Conservation (phyloP, 768 basidiomycete species). For the Rhodotorula babjevae region DNA sequence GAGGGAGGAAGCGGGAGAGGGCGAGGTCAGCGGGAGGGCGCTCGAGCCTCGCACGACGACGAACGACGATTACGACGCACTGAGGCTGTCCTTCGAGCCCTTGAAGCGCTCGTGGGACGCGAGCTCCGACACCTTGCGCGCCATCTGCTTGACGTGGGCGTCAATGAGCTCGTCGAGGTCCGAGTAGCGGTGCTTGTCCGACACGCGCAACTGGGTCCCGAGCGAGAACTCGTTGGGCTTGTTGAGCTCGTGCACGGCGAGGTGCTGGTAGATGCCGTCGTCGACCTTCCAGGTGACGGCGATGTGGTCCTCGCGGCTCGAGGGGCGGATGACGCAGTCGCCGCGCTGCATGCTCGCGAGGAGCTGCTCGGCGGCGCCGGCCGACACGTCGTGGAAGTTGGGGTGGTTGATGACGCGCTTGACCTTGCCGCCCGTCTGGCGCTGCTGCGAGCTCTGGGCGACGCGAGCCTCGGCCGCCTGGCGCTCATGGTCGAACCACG, state of each 20-base stretch:
- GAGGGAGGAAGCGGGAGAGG: not conserved
- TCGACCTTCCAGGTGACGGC: slow-evolving; percentile 99
- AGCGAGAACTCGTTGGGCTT: slow-evolving; percentile 49
- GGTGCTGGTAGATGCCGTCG: slow-evolving; percentile 89
- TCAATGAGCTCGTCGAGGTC: slow-evolving; percentile 97
- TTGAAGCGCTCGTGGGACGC: slow-evolving; percentile 96
- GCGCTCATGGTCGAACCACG: slow-evolving; percentile 44
- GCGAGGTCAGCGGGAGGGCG: slow-evolving; percentile 3
- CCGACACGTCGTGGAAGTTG: slow-evolving; percentile 93
- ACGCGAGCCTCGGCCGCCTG: slow-evolving; percentile 51
- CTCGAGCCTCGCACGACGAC: too few species aligned
- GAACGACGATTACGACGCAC: too few species aligned
- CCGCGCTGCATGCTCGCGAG: slow-evolving; percentile 86
- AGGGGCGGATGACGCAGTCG: slow-evolving; percentile 92
- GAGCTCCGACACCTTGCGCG: slow-evolving; percentile 85
- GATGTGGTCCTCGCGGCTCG: slow-evolving; percentile 84
- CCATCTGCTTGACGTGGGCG: slow-evolving; percentile 91
- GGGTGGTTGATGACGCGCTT: slow-evolving; percentile 93
- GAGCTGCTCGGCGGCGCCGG: slow-evolving; percentile 79
- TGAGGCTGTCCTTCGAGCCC: slow-evolving; percentile 77
- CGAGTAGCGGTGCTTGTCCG: slow-evolving; percentile 65
- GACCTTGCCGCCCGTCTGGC: slow-evolving; percentile 69
- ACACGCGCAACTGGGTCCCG: slow-evolving; percentile 46
- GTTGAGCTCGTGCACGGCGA: slow-evolving; percentile 56
- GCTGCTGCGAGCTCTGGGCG: slow-evolving; percentile 48